Base-by-base conservation (phyloP, 768 basidiomycete genomes). In the Trametopsis cervina region DNA sequence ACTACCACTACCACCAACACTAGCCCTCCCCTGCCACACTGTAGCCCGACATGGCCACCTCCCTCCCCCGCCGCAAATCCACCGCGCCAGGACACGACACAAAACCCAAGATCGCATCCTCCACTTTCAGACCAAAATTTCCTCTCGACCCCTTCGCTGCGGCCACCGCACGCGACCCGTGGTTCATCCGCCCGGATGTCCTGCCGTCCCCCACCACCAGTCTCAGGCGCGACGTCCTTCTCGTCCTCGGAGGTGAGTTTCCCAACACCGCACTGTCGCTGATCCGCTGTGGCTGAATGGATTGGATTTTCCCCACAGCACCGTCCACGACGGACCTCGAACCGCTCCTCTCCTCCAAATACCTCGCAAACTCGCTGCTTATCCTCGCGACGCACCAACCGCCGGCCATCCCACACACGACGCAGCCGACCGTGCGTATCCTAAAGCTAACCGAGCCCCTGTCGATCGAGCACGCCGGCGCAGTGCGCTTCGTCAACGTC, bases 381-480 rank as follows among this genome's bases (percentile, higher is more conserved):
- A 63, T 72, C 54, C 52, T 72, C 35, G 70, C 65, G 11, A 63
- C 63, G 12, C 65, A 68, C 51, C 46, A 59, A 22, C 62, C 68
- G 1, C 63, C 63, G 0, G 37, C 56, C 0, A 56, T 69, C 27
- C 64, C 65, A 1, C 46, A 55, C 17, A 43, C 54, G 11, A 50
- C 60, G 2, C 60, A 59, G 4, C 64, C 70, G 0, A 54, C 64
- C 4, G 57, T 71, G 10, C 66, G 66, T 47, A 52, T 68, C 33
- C 58, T 70, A n/a, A 63, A 57, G 6, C 60, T 71, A 7, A 53
- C 54, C 1, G 43, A 57, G 5, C 69, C 69, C 1, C 52, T 72
- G 2, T 61, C 59, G 7, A 52, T 64, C 25, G 65, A 67, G 46
- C 59, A 60, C 24, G 55, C 56, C 11, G 64, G 65, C 17, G 64